Base-by-base conservation (phyloP, 1,284 basidiomycete genomes). In the Trametes versicolor region DNA sequence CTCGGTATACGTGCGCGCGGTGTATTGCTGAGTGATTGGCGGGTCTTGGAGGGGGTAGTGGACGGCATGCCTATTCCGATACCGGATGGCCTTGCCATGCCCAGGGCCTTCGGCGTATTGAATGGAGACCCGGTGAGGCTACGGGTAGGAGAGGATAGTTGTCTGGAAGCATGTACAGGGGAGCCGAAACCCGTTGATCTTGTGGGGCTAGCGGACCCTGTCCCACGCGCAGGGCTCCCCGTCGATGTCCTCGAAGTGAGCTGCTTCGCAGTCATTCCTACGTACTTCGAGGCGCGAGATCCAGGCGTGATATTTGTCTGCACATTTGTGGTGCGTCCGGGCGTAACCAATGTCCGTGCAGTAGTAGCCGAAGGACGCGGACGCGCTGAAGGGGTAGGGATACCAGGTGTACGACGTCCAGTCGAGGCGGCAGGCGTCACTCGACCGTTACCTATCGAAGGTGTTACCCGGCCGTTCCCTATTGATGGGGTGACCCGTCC, bases 261-360 rank as follows among this genome's bases (percentile, higher is more conserved):
- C 72, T 95, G 91, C 73, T 92, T 90, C 2, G 93, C 94, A 0
- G 93, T 95, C 85, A 95, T 88, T 17, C 89, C 88, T 34, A 90
- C 81, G 73, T 94, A 95, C 74, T 92, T 93, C 60, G 92, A 92
- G 8, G 95, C 95, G 57, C 95, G 83, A 4, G 93, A 93, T 1
- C 94, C 94, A 13, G 87, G 88, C 1, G 93, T 93, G 60, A 95
- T 89, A 68, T 77, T 71, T 15, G 76, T 71, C 25, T 74, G 62
- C 34, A 79, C 62, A 23, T 58, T 66, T 4, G 61, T 56, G 4
- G 60, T 57, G 0, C 69, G 72, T 21, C 49, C 67, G 13, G 72
- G 73, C 1, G 75, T 74, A 5, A 72, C 66, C 6, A 69, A 61
- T 52, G 60, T 66, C 64, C 66, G 62, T 15, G 53, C 50, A 10